Conservation (phyloP, 768 basidiomycete genomes). For the Neoboletus brunneissimus region DNA sequence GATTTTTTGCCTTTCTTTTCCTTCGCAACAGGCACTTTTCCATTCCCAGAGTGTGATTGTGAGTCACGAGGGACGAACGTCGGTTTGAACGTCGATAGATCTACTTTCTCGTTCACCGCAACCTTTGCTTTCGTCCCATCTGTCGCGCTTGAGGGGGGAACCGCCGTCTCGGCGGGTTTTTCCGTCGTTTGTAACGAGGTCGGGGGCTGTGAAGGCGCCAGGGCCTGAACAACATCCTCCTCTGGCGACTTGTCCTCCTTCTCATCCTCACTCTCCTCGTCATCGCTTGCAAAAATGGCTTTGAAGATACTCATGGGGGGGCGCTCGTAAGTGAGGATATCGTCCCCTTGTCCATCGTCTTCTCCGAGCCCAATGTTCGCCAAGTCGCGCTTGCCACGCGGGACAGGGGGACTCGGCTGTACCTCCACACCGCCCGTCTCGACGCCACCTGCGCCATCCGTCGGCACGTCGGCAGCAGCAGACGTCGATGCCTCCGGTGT, state of each 20-base stretch:
- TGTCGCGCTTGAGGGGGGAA: neutral
- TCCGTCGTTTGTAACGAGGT: conserved; percentile 2
- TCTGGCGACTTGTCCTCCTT: conserved; percentile 28
- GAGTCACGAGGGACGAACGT: conserved; percentile 66
- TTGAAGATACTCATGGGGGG: conserved; percentile 95
- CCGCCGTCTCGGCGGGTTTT: neutral
- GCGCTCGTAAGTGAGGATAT: conserved; percentile 83
- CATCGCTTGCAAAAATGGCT: conserved; percentile 95
- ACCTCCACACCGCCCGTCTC: neutral
- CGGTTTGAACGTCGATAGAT: conserved; percentile 80
- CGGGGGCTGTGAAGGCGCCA: conserved; percentile 11
- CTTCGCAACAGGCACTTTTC: conserved; percentile 43
- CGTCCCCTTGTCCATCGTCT: conserved; percentile 84
- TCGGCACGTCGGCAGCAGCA: conserved; percentile 13
- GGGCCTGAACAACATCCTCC: conserved; percentile 2
- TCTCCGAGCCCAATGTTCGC: conserved; percentile 88
- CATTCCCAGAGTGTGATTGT: conserved; percentile 40
- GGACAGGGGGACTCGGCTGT: neutral
- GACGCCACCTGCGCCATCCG: neutral
- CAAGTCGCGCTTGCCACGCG: conserved; percentile 51
- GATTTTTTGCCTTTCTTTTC: conserved; percentile 49
- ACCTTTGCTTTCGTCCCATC: neutral
- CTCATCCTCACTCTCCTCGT: conserved; percentile 81
- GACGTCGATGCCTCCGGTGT: conserved; percentile 25
- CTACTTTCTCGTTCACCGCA: conserved; percentile 33